These are phyloP conservation scores for Passalora sequoiae DNA, from an alignment of 2,329 filamentous ascomycete species.

Conservation along the genomic window DNA sequence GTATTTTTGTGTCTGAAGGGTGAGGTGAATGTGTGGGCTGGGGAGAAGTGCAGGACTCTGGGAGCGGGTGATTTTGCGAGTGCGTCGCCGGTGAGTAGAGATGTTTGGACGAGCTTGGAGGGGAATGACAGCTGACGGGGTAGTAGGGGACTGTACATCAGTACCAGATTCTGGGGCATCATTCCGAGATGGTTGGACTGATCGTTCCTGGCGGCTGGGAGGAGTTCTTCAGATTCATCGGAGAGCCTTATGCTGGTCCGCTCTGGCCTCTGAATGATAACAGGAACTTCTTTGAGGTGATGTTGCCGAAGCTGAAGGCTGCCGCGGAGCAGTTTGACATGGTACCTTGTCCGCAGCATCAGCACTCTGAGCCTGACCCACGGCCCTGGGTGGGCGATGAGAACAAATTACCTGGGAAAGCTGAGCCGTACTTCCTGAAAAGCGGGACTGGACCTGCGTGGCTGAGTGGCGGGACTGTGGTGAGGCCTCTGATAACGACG, in stretches of 20 bases:
- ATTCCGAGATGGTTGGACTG: slow-evolving; percentile 52
- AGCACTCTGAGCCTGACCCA: slow-evolving; percentile 44
- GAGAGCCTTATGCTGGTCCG: slow-evolving; percentile 47
- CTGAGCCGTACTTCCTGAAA: slow-evolving; percentile 49
- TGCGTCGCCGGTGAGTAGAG: slow-evolving; percentile 47
- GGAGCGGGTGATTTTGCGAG: slow-evolving; percentile 55
- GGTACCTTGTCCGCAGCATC: slow-evolving; percentile 47
- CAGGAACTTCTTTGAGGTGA: slow-evolving; percentile 47
- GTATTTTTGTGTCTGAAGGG: slow-evolving; percentile 55
- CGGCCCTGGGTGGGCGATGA: slow-evolving; percentile 42
- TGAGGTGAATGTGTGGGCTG: slow-evolving; percentile 53
- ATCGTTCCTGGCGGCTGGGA: slow-evolving; percentile 56
- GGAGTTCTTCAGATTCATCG: slow-evolving; percentile 56
- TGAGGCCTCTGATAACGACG: slow-evolving; percentile 47
- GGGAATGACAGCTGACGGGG: slow-evolving; percentile 5
- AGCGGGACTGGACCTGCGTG: slow-evolving; percentile 48
- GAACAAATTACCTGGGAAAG: slow-evolving; percentile 36
- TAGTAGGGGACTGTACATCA: slow-evolving; percentile 51
- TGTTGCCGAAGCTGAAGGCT: slow-evolving; percentile 53
- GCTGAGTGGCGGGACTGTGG: slow-evolving; percentile 44
- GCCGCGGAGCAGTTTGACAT: slow-evolving; percentile 55
- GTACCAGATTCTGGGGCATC: slow-evolving; percentile 50
- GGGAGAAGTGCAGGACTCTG: slow-evolving; percentile 52
- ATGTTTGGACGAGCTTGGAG: background rate
- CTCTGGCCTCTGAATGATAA: slow-evolving; percentile 48